Percentiles rank a stretch among this genome's conserved stretches.
These are phyloP conservation scores for Carex arenaria DNA, from an alignment of 202 grass and related monocot genomes.

Conservation along the genomic window DNA sequence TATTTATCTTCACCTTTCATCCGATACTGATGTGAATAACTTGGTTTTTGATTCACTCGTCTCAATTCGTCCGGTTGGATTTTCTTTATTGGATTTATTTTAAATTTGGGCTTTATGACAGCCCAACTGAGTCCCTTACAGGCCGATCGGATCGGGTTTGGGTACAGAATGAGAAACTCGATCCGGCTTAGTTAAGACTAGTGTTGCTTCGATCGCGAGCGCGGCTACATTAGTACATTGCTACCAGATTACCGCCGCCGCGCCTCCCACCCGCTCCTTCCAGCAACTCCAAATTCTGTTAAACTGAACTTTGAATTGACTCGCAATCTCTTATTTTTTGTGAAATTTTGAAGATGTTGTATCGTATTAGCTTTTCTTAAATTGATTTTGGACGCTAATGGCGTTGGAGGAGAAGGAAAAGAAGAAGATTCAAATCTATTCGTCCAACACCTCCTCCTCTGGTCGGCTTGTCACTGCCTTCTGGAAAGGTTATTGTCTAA, in stretches of 20 bases:
- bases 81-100: not conserved
- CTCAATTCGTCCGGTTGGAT: no score
- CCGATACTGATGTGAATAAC: no score
- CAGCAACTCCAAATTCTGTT: not conserved
- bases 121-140: not conserved
- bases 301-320: not conserved
- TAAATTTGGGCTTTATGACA: not conserved
- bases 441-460: slow-evolving; percentile 35
- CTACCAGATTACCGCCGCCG: slow-evolving; percentile 7
- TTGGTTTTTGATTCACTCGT: no score
- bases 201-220: not conserved
- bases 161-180: not conserved
- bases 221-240: not conserved
- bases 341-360: not conserved
- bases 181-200: not conserved
- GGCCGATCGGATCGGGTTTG: not conserved
- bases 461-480: slow-evolving; percentile 81
- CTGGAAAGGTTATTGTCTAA: slow-evolving; percentile 59
- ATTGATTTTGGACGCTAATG: not conserved
- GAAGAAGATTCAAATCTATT: slow-evolving; percentile 55
- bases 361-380: not conserved
- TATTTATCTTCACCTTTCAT: no score
- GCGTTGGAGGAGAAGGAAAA: slow-evolving; percentile 23
- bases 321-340: not conserved
- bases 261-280: not conserved